These are phyloP conservation scores for Coemansia sp. DNA, from an alignment of 192 early-diverging fungal genomes.

Conservation along the genomic window DNA sequence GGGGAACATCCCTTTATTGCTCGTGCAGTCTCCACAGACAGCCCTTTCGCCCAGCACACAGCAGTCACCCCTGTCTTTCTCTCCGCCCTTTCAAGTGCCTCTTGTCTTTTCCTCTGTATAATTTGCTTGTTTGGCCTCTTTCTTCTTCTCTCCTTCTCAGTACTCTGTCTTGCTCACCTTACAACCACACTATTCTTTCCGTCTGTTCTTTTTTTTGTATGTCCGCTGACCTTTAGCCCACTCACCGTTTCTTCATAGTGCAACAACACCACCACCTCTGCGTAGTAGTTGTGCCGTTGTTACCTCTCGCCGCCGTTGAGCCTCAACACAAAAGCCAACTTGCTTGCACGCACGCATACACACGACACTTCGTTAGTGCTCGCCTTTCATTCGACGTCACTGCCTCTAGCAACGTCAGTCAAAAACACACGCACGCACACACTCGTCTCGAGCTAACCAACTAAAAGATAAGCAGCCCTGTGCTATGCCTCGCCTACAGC, in stretches of 20 bases:
- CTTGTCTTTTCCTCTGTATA: not conserved
- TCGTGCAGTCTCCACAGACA: not conserved
- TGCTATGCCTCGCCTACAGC: conserved; percentile 27
- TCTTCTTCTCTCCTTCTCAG: not conserved
- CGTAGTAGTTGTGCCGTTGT: not conserved
- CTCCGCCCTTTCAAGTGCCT: not conserved
- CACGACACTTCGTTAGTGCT: not conserved
- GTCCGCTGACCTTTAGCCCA: conserved; percentile 6
- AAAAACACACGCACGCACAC: conserved; percentile 10
- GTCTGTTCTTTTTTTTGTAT: conserved; percentile 1
- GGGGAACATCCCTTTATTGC: conserved; percentile 7
- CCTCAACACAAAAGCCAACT: conserved; percentile 1
- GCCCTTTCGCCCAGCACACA: conserved; percentile 6
- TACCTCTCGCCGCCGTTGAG: not conserved
- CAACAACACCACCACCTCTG: not conserved
- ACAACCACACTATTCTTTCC: conserved; percentile 10
- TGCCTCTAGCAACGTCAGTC: not conserved
- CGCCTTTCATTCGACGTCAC: not conserved
- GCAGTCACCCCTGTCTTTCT: conserved; percentile 5
- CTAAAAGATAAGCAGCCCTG: not conserved
- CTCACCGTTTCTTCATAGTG: not conserved
- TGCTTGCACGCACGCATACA: not conserved
- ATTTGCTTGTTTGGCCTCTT: not conserved
- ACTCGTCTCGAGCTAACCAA: conserved; percentile 8
- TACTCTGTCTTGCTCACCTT: conserved; percentile 4